Conservation (phyloP, 352 stramenopile species). For the Phytophthora citricola region DNA sequence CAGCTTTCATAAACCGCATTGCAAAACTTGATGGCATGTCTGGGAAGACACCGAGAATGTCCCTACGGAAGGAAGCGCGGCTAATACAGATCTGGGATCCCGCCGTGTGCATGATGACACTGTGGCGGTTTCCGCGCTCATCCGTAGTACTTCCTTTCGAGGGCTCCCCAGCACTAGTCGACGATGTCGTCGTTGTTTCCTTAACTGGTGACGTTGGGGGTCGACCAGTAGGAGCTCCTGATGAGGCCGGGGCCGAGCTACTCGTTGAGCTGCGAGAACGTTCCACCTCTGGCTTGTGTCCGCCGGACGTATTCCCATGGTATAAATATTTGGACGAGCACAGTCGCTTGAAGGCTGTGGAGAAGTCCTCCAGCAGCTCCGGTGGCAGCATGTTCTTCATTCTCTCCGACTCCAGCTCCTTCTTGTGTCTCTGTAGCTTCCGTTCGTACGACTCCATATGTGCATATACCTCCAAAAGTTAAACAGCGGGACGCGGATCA, state of each 20-base stretch:
- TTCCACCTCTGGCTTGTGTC: constrained; percentile 41
- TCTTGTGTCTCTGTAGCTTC: constrained; percentile 86
- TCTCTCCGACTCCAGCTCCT: constrained; percentile 85
- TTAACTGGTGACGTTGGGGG: constrained; percentile 56
- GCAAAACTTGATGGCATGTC: constrained; percentile 91
- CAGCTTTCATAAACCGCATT: constrained; percentile 90
- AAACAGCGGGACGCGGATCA: constrained; percentile 87
- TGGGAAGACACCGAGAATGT: constrained; percentile 89
- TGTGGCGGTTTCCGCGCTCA: constrained; percentile 41
- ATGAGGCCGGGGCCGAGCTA: constrained; percentile 25
- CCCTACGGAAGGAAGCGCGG: constrained; percentile 81
- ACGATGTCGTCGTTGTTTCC: constrained; percentile 32
- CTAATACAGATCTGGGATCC: constrained; percentile 85
- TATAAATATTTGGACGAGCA: constrained; percentile 89
- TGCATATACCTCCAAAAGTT: constrained; percentile 90
- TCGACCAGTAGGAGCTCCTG: constrained; percentile 30
- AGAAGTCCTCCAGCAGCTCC: constrained; percentile 73
- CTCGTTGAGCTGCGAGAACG: constrained; percentile 25
- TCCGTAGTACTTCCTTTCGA: constrained; percentile 53
- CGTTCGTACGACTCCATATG: constrained; percentile 90
- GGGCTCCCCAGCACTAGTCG: constrained; percentile 24
- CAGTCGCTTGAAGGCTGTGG: constrained; percentile 77
- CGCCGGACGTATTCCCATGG: constrained; percentile 47
- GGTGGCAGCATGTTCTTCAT: constrained; percentile 87
- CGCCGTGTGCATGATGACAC: constrained; percentile 67